Percentiles rank a stretch among this genome's conserved stretches.
These are phyloP conservation scores for Solanum gandarillasii DNA, from an alignment of 257 asterid species.

Conservation along the genomic window DNA sequence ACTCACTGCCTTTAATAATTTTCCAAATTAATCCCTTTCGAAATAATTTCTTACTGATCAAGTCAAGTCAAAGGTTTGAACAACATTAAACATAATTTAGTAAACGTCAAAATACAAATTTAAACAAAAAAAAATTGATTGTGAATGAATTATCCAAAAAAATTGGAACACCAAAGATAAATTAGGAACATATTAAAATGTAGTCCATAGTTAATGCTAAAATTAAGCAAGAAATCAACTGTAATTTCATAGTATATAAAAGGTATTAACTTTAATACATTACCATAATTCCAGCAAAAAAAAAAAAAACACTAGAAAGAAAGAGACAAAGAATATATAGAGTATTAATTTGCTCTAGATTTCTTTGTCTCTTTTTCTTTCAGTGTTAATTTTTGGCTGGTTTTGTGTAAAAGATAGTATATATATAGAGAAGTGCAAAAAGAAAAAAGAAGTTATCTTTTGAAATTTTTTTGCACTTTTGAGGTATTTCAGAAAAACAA, in stretches of 20 bases:
- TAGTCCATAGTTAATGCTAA: background rate
- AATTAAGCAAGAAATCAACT: background rate
- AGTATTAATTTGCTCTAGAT: background rate
- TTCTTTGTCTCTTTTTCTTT: background rate
- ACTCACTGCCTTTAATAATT: background rate
- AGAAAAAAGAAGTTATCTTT: background rate
- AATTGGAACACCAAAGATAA: background rate
- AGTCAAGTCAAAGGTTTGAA: background rate
- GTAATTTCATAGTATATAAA: background rate
- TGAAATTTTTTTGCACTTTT: background rate
- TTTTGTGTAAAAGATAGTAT: background rate
- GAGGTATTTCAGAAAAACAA: background rate
- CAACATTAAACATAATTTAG: background rate
- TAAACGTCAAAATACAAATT: background rate
- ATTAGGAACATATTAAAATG: background rate
- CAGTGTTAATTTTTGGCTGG: background rate
- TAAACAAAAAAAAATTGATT: background rate
- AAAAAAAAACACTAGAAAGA: background rate
- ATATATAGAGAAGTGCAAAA: background rate
- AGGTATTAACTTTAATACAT: background rate
- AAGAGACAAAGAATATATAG: background rate
- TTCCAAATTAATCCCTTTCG: background rate
- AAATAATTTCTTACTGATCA: background rate
- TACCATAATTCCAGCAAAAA: background rate
- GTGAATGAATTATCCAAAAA: background rate